phyloP scores from a whole-genome alignment of 2,329 filamentous ascomycete genomes.

The Botrytis pseudocinerea region DNA sequence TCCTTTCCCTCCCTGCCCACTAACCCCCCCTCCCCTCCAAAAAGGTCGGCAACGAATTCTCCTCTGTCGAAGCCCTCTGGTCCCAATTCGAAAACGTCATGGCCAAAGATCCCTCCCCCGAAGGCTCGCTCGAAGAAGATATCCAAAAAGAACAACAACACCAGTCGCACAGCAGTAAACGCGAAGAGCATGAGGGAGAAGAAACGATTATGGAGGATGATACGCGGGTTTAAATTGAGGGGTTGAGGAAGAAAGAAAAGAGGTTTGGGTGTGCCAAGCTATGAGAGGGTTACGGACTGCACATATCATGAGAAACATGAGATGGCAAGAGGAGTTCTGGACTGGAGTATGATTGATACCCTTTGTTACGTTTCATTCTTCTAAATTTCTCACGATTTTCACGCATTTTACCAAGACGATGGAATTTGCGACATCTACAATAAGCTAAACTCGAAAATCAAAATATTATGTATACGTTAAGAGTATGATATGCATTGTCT shows the following conservation, averaged over 20 bases:
- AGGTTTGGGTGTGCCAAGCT: neutral
- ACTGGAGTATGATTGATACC: slow-evolving; percentile 36
- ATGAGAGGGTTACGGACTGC: neutral
- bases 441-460: neutral
- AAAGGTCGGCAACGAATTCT: slow-evolving; percentile 91
- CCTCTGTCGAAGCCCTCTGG: slow-evolving; percentile 95
- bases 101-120: slow-evolving; percentile 56
- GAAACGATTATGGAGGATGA: slow-evolving; percentile 21
- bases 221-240: no score
- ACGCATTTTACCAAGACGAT: neutral
- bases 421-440: neutral
- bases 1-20: neutral
- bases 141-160: neutral
- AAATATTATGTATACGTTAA: slow-evolving; percentile 19
- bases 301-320: neutral
- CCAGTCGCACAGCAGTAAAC: neutral
- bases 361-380: slow-evolving; percentile 23
- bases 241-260: slow-evolving; percentile 10
- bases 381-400: neutral
- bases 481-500: slow-evolving; percentile 41
- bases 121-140: slow-evolving; percentile 35
- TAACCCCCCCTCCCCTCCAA: neutral
- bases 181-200: slow-evolving; percentile 30
- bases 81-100: slow-evolving; percentile 96
- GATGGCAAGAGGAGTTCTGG: slow-evolving; percentile 30